phyloP scores from a whole-genome alignment of 208 protist species.

The Crithidia acanthocephali region DNA sequence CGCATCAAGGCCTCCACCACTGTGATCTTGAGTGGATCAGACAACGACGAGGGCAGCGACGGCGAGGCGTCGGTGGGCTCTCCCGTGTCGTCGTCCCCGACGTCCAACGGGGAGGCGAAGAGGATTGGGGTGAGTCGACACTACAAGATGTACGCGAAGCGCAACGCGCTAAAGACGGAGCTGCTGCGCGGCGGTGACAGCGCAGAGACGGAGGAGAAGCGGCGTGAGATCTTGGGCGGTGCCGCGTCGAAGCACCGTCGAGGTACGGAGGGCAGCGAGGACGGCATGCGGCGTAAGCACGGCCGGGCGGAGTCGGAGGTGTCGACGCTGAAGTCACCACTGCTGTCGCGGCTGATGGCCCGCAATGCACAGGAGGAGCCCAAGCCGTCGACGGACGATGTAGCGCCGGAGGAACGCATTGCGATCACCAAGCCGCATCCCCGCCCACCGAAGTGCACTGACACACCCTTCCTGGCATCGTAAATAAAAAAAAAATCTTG shows the following conservation, averaged over 20 bases:
- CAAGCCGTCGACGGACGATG: slow-evolving; percentile 42
- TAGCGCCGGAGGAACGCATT: slow-evolving; percentile 39
- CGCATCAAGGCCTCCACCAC: slow-evolving; percentile 58
- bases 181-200: slow-evolving; percentile 48
- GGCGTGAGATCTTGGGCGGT: slow-evolving; percentile 67
- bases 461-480: slow-evolving; percentile 72
- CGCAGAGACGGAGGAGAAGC: slow-evolving; percentile 36
- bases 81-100: slow-evolving; percentile 21
- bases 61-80: background rate
- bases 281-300: background rate
- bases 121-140: slow-evolving; percentile 57
- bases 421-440: slow-evolving; percentile 79
- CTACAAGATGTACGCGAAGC: slow-evolving; percentile 86
- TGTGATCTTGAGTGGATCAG: slow-evolving; percentile 35
- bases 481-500: background rate
- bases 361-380: slow-evolving; percentile 73
- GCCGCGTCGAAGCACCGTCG: slow-evolving; percentile 49
- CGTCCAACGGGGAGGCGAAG: slow-evolving; percentile 16
- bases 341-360: slow-evolving; percentile 75
- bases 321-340: slow-evolving; percentile 63
- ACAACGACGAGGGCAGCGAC: slow-evolving; percentile 33
- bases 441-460: slow-evolving; percentile 77
- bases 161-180: slow-evolving; percentile 87
- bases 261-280: slow-evolving; percentile 8
- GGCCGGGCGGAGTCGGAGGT: background rate